Base-by-base conservation (phyloP, 768 basidiomycete species). In the Amanita thiersii region DNA sequence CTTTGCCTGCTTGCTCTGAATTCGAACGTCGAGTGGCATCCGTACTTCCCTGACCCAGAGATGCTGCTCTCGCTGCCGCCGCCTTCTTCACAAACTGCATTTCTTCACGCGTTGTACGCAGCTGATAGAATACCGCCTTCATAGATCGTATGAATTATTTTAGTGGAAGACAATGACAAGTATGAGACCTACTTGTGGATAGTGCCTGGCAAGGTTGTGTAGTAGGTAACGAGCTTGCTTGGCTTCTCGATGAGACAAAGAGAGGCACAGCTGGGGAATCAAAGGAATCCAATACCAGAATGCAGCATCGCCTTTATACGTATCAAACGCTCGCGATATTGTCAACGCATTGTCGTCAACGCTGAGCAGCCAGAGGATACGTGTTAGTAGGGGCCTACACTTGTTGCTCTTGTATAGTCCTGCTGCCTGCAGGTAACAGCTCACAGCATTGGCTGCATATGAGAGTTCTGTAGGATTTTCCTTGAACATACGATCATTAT, bases 211-310 rank as follows among this genome's bases (percentile, higher is more conserved):
- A 36, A 99, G 73, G 47, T 87, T 88, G 45, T 92, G 68, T 28
- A 99, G 69, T 33, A 99, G 75, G 56, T 85, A 82, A 14, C 90
- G 77, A 2, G 92, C 93, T 56, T 93, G 91, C 53, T 89, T 91
- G 31, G 90, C 83, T 61, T 99, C 96, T 24, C 90, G 77, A 47
- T 93, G 84, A 1, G 86, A 85, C 29, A 99, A 71, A 1, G 94
- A 93, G 40, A 86, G 59, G 49, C 91, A 81, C 6, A 99, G 73
- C 54, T 99, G 94, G 3, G 96, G 96, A 33, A 96, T 91, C 43
- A 97, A 68, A 1, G 94, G 87, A 51, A 99, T 93, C 96, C 96
- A 99, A 60, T 90, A 97, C 96, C 96, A 99, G 49, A 86, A 86
- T 9, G 91, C 91, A 2, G 88, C 79, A 54, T 98, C 94, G 46